Percentiles rank a stretch among this genome's conserved stretches.
Conservation (phyloP, 1,284 basidiomycete genomes). For the Marasmius tenuissimus region DNA sequence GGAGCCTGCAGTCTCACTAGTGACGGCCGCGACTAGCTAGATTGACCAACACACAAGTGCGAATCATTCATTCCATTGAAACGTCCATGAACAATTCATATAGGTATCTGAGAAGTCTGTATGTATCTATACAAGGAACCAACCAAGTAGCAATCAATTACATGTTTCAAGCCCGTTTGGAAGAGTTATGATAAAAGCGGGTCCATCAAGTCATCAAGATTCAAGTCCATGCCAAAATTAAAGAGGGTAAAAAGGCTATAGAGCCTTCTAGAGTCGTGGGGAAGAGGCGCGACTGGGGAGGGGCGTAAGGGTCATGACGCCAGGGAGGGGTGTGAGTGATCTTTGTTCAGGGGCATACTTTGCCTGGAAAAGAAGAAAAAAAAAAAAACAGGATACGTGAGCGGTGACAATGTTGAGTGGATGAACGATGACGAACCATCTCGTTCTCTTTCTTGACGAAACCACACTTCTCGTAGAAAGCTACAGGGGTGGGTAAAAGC, state of each 20-base stretch:
- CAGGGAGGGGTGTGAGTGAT: neutral
- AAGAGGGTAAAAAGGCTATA: conserved; percentile 8
- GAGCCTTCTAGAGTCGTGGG: conserved; percentile 3
- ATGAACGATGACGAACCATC: conserved; percentile 58
- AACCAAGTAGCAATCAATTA: neutral
- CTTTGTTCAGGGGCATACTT: conserved; percentile 48
- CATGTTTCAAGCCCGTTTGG: neutral
- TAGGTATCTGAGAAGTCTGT: neutral
- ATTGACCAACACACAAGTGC: no score
- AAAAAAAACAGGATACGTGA: neutral
- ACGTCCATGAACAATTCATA: no score
- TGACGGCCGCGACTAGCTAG: no score
- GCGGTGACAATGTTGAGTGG: neutral
- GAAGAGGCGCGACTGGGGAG: neutral
- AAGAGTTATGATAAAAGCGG: no score
- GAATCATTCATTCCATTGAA: no score
- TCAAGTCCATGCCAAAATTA: neutral
- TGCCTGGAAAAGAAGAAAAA: conserved; percentile 33
- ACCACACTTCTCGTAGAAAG: conserved; percentile 97
- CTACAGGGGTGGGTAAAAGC: conserved; percentile 39
- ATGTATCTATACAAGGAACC: neutral
- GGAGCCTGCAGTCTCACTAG: no score
- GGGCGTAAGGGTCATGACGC: conserved; percentile 16
- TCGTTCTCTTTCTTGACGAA: conserved; percentile 86
- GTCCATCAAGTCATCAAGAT: no score